phyloP scores from a whole-genome alignment of 768 basidiomycete genomes.

The Nidularia sp. region DNA sequence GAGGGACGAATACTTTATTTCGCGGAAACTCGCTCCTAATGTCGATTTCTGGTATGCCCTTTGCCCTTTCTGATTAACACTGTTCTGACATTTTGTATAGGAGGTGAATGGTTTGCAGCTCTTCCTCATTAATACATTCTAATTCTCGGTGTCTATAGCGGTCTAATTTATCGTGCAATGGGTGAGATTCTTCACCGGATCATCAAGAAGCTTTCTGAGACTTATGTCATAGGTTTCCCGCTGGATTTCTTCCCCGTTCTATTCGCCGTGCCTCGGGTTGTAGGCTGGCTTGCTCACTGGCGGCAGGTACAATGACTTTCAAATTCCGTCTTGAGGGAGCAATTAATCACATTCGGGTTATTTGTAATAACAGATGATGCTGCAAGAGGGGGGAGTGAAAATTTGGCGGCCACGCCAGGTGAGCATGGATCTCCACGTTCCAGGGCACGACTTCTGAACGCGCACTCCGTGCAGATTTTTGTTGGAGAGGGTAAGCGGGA shows the following conservation, averaged over 20 bases:
- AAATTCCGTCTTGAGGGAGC: constrained; percentile 3
- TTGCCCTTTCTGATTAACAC: constrained; percentile 6
- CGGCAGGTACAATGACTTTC: constrained; percentile 48
- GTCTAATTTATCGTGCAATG: constrained; percentile 90
- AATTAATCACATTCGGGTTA: neutral
- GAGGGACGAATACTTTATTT: constrained; percentile 87
- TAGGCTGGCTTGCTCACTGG: constrained; percentile 94
- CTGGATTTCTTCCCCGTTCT: constrained; percentile 93
- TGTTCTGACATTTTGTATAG: constrained; percentile 25
- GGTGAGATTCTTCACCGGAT: constrained; percentile 35
- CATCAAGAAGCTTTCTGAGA: neutral
- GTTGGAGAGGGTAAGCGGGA: constrained; percentile 72
- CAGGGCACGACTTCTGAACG: constrained; percentile 3
- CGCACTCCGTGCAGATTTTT: constrained; percentile 52
- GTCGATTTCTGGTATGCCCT: constrained; percentile 81
- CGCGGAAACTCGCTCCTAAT: constrained; percentile 80
- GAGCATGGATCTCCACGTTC: constrained; percentile 11
- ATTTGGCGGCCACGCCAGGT: constrained; percentile 91
- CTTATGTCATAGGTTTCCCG: constrained; percentile 66
- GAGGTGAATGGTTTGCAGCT: constrained; percentile 40
- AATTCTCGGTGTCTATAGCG: constrained; percentile 36
- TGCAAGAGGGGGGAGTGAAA: constrained; percentile 84
- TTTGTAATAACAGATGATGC: constrained; percentile 67
- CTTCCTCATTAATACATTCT: neutral
- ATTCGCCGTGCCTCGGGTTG: constrained; percentile 88